phyloP scores from a whole-genome alignment of 331 rosid genomes.

The Quercus phellos region DNA sequence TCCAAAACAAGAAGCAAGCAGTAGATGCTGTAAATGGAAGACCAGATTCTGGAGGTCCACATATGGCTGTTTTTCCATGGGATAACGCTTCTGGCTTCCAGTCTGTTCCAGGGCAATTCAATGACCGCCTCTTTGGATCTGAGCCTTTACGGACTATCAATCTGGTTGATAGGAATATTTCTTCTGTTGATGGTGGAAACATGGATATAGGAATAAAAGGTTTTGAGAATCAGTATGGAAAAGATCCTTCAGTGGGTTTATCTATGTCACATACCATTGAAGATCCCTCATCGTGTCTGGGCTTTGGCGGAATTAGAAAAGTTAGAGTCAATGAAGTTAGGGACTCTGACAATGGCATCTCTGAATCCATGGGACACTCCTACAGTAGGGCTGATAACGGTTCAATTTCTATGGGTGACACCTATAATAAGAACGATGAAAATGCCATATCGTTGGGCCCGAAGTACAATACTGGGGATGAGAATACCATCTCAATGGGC shows the following conservation, averaged over 20 bases:
- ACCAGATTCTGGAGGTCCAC: constrained; percentile 58
- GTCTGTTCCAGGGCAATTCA: constrained; percentile 60
- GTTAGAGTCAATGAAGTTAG: constrained; percentile 95
- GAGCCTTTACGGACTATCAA: constrained; percentile 49
- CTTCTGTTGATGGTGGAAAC: constrained; percentile 58
- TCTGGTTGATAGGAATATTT: constrained; percentile 63
- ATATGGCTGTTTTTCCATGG: constrained; percentile 57
- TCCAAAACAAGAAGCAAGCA: constrained; percentile 80
- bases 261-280: constrained; percentile 60
- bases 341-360: constrained; percentile 56
- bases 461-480: constrained; percentile 43
- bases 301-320: constrained; percentile 78
- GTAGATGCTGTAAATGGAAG: constrained; percentile 57
- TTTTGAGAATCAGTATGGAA: constrained; percentile 59
- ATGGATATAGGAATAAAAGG: constrained; percentile 54
- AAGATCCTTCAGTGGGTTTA: constrained; percentile 57
- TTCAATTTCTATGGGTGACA: constrained; percentile 43
- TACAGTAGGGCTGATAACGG: constrained; percentile 45
- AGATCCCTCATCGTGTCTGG: constrained; percentile 68
- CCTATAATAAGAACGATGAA: constrained; percentile 49
- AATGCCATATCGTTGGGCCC: constrained; percentile 54
- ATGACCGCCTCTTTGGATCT: constrained; percentile 71
- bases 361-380: constrained; percentile 55
- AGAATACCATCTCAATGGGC: constrained; percentile 40
- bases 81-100: constrained; percentile 70